Percentiles rank a stretch among this genome's conserved stretches.
phyloP scores from a whole-genome alignment of 768 basidiomycete genomes.

The Podaxis sp. region DNA sequence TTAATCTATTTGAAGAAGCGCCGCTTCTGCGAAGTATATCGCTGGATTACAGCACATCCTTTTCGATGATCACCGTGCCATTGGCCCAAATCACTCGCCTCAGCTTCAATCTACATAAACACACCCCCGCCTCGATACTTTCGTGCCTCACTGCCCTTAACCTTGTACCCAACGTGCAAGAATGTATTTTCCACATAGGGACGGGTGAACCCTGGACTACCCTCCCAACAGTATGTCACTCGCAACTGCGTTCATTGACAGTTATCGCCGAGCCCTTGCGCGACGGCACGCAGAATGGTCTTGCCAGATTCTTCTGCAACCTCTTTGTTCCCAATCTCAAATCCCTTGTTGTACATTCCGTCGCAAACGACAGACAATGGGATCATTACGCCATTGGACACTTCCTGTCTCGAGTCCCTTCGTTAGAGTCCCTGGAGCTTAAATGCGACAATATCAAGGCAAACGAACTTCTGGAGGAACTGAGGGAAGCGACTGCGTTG shows the following conservation, averaged over 20 bases:
- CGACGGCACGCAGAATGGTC: conserved; percentile 9
- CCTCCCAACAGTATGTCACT: conserved; percentile 6
- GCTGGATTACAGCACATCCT: conserved; percentile 15
- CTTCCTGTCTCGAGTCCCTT: conserved; percentile 15
- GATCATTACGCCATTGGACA: conserved; percentile 15
- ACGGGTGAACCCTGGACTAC: conserved; percentile 14
- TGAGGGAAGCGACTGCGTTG: conserved; percentile 8
- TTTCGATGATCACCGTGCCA: conserved; percentile 13
- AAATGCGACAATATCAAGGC: conserved; percentile 15
- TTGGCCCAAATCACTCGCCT: conserved; percentile 13
- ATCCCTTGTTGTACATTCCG: conserved; percentile 8
- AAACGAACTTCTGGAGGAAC: conserved; percentile 11
- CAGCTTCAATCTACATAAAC: conserved; percentile 13
- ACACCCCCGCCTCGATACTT: conserved; percentile 16
- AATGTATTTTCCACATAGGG: conserved; percentile 16
- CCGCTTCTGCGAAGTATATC: conserved; percentile 13
- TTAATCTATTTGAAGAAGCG: conserved; percentile 15
- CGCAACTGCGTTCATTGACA: conserved; percentile 2
- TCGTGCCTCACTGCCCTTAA: conserved; percentile 12
- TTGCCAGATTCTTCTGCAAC: conserved; percentile 10
- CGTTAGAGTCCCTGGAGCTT: conserved; percentile 9
- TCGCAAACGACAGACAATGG: conserved; percentile 13
- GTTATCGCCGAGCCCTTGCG: conserved; percentile 11
- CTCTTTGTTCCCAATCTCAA: conserved; percentile 9
- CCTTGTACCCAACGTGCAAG: conserved; percentile 12